phyloP scores from a whole-genome alignment of 495 filamentous ascomycete genomes.

The Aspergillus heteromorphus region DNA sequence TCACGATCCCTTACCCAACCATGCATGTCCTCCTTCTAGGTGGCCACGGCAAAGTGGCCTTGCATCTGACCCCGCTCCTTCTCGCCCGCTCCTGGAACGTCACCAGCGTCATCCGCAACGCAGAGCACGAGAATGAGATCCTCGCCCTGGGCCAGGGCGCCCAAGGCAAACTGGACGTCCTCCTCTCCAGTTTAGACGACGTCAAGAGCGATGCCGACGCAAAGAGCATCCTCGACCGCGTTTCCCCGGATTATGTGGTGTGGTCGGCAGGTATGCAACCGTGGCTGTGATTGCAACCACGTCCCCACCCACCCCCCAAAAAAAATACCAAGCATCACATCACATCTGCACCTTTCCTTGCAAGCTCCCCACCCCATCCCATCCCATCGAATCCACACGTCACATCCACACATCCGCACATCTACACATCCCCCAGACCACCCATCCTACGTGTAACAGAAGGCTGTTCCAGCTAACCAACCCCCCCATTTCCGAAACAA shows the following conservation, averaged over 20 bases:
- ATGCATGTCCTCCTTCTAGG: conserved; percentile 68
- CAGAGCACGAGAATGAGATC: conserved; percentile 59
- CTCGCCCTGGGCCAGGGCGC: conserved; percentile 50
- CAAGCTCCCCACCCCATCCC: neutral
- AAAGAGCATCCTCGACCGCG: conserved; percentile 52
- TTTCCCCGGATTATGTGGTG: conserved; percentile 64
- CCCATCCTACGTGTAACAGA: conserved; percentile 3
- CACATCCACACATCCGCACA: neutral
- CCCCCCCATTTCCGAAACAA: neutral
- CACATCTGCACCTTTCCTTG: neutral
- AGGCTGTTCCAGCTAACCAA: neutral
- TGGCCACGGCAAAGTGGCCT: conserved; percentile 74
- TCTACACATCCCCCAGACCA: neutral
- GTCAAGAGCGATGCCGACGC: conserved; percentile 59
- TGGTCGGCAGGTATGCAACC: conserved; percentile 64
- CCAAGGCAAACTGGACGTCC: conserved; percentile 51
- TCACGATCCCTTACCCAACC: conserved; percentile 6
- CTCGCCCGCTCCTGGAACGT: conserved; percentile 68
- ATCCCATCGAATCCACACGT: neutral
- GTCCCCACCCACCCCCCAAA: neutral
- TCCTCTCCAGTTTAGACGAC: conserved; percentile 66
- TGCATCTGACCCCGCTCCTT: conserved; percentile 71
- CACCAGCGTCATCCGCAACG: conserved; percentile 69
- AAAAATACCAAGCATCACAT: neutral
- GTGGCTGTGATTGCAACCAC: neutral